Evolutionary conservation across 768 basidiomycete species (phyloP).

Genomic region (Cantharellus cinnabarinus): DNA sequence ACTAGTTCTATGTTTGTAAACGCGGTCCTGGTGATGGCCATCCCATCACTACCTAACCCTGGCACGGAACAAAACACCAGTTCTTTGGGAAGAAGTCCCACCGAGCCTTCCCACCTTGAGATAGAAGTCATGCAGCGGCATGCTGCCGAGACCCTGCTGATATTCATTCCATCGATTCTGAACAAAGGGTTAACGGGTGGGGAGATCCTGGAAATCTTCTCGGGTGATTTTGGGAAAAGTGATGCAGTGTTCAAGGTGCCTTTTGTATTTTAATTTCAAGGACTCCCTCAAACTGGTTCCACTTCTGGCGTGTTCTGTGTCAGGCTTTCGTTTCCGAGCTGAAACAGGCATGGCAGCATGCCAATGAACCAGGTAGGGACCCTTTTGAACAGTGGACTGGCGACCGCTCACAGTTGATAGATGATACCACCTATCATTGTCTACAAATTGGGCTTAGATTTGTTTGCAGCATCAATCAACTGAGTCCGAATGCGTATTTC

Average conservation of each 20-base stretch:
- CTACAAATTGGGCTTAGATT: constrained; percentile 39
- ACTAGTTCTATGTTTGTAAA: too few relatives aligned
- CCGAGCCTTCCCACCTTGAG: too few relatives aligned
- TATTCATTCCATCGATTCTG: constrained; percentile 29
- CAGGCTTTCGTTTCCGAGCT: constrained; percentile 33
- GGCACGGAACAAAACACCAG: too few relatives aligned
- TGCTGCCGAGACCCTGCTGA: constrained; percentile 31
- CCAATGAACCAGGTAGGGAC: constrained; percentile 24
- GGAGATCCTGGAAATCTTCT: constrained; percentile 54
- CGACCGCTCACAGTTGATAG: neutral
- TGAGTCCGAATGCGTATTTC: constrained; percentile 55
- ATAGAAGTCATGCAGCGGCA: constrained; percentile 13
- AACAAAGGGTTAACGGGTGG: constrained; percentile 42
- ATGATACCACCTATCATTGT: too few relatives aligned
- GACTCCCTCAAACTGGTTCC: neutral
- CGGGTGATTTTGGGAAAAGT: constrained; percentile 36
- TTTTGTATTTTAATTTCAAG: neutral
- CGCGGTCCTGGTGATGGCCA: too few relatives aligned
- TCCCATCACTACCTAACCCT: too few relatives aligned
- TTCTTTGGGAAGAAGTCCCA: too few relatives aligned
- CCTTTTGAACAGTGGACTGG: neutral
- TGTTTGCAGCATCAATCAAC: constrained; percentile 36
- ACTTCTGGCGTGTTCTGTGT: neutral
- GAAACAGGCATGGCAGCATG: constrained; percentile 27
- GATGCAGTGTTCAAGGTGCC: constrained; percentile 36